Conservation (phyloP, 1,284 basidiomycete genomes). For the Jaminaea rosea region DNA sequence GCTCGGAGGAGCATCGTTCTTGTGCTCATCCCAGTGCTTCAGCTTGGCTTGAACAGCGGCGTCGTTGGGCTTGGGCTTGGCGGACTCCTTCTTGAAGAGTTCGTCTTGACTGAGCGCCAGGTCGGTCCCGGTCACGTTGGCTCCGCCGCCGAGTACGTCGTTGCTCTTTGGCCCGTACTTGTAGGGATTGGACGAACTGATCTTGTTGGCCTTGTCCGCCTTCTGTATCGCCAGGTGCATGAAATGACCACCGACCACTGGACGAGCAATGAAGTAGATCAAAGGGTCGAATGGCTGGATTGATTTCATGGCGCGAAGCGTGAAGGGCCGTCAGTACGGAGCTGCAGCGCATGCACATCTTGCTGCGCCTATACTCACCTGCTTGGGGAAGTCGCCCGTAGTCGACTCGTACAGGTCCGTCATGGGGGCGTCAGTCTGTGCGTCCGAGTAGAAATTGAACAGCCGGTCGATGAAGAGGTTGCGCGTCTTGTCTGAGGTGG, state of each 20-base stretch:
- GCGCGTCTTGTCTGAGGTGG: slow-evolving; percentile 21
- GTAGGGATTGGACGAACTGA: slow-evolving; percentile 8
- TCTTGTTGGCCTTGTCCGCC: slow-evolving; percentile 41
- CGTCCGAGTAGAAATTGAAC: slow-evolving; percentile 35
- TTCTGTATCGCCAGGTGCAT: slow-evolving; percentile 42
- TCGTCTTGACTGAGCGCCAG: too few species aligned
- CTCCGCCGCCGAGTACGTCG: too few species aligned
- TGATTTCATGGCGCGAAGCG: not conserved
- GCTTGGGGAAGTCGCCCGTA: slow-evolving; percentile 29
- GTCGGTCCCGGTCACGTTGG: too few species aligned
- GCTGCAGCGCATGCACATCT: not conserved
- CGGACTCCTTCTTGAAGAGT: too few species aligned
- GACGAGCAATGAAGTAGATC: slow-evolving; percentile 44
- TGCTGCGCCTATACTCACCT: slow-evolving; percentile 4
- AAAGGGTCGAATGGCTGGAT: slow-evolving; percentile 28
- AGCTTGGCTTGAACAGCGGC: too few species aligned
- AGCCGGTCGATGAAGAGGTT: slow-evolving; percentile 41
- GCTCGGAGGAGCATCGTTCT: too few species aligned
- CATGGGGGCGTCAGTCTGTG: slow-evolving; percentile 44
- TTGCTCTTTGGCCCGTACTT: slow-evolving; percentile 12
- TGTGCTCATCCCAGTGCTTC: too few species aligned
- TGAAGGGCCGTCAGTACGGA: not conserved
- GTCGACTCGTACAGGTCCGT: slow-evolving; percentile 41
- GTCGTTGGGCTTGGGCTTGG: too few species aligned
- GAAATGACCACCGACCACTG: slow-evolving; percentile 47